Conservation (phyloP, 805 yeast species). For the Schwanniomyces occidentalis region DNA sequence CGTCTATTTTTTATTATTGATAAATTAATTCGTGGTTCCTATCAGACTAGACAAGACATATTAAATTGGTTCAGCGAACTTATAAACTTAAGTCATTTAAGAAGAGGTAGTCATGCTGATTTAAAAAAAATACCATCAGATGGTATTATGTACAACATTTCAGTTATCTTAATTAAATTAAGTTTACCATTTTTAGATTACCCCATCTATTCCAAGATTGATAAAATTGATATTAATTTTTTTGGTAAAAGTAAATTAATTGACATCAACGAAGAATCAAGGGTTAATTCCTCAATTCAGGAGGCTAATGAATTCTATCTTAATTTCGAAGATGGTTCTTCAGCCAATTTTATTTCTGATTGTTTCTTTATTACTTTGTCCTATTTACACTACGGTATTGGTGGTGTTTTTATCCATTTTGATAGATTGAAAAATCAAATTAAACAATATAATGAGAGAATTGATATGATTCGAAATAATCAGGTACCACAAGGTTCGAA, state of each 20-base stretch:
- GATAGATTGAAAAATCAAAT: conserved; percentile 53
- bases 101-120: conserved; percentile 84
- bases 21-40: conserved; percentile 72
- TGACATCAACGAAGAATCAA: conserved; percentile 77
- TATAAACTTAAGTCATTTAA: conserved; percentile 79
- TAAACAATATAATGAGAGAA: conserved; percentile 49
- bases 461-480: conserved; percentile 44
- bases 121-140: conserved; percentile 67
- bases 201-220: conserved; percentile 62
- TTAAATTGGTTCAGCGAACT: conserved; percentile 70
- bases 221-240: conserved; percentile 74
- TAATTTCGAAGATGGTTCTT: conserved; percentile 28
- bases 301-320: conserved; percentile 64
- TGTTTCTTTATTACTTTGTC: conserved; percentile 80
- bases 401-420: conserved; percentile 64
- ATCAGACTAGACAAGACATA: conserved; percentile 60
- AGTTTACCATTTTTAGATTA: conserved; percentile 81
- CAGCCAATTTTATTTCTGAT: conserved; percentile 83
- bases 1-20: conserved; percentile 70
- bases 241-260: conserved; percentile 55
- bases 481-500: conserved; percentile 27
- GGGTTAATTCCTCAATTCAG: conserved; percentile 71
- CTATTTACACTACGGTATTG: conserved; percentile 84
- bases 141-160: conserved; percentile 78
- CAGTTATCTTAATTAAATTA: conserved; percentile 64